These are phyloP conservation scores for Penicillium fuscoglaucum DNA, from an alignment of 2,329 filamentous ascomycete genomes.

Conservation along the genomic window DNA sequence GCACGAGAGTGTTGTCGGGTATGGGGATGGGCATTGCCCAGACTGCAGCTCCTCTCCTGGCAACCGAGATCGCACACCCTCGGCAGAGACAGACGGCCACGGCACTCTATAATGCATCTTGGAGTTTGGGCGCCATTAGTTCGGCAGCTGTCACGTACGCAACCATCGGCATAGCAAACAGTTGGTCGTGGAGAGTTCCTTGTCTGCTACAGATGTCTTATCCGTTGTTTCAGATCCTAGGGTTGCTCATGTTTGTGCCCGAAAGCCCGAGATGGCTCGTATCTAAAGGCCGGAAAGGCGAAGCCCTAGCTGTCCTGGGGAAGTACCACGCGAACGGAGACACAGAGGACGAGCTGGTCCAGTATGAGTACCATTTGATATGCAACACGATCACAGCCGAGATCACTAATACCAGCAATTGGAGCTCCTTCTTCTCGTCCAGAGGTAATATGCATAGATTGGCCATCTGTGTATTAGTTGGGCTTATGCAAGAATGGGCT, in stretches of 20 bases:
- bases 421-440: conserved; percentile 21
- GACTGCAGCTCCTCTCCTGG: conserved; percentile 29
- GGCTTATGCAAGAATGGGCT: conserved; percentile 25
- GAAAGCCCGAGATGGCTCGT: conserved; percentile 66
- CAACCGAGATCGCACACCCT: conserved; percentile 32
- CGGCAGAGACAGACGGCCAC: conserved; percentile 30
- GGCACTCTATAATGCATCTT: conserved; percentile 30
- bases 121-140: conserved; percentile 18
- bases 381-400: conserved; percentile 20
- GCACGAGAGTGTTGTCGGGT: conserved; percentile 33
- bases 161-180: conserved; percentile 13
- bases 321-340: conserved; percentile 59
- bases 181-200: conserved; percentile 58
- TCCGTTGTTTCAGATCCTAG: conserved; percentile 49
- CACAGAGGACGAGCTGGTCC: conserved; percentile 25
- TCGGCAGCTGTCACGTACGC: conserved; percentile 15
- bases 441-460: conserved; percentile 20
- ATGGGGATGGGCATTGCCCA: conserved; percentile 38
- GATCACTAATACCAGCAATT: conserved; percentile 10
- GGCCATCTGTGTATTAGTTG: conserved; percentile 20
- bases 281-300: conserved; percentile 57
- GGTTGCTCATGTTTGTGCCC: conserved; percentile 55
- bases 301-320: conserved; percentile 56
- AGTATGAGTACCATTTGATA: conserved; percentile 24
- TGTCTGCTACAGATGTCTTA: conserved; percentile 54